phyloP scores from a whole-genome alignment of 192 early-diverging fungal species.

The Coemansia sp. region DNA sequence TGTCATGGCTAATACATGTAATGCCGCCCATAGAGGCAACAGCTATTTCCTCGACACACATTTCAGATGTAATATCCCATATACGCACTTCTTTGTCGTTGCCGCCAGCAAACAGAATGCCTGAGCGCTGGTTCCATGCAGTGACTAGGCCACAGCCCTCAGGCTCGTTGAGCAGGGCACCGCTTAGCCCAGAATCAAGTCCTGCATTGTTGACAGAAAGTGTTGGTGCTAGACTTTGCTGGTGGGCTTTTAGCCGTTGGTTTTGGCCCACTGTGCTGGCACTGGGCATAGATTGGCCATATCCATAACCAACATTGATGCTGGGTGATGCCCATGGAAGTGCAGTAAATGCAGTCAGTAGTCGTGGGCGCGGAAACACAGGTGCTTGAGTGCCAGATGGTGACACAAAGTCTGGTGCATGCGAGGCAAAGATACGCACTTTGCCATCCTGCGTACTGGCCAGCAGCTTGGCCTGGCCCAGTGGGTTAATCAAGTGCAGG shows the following conservation, averaged over 20 bases:
- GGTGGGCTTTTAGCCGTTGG: neutral
- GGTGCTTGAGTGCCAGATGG: slow-evolving; percentile 10
- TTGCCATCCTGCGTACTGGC: slow-evolving; percentile 49
- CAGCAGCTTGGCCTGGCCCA: slow-evolving; percentile 79
- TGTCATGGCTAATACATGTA: slow-evolving; percentile 44
- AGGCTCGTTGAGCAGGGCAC: neutral
- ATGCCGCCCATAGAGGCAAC: slow-evolving; percentile 42
- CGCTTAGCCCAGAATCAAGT: neutral
- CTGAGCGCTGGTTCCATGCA: slow-evolving; percentile 52
- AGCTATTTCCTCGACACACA: slow-evolving; percentile 49
- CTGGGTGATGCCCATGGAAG: slow-evolving; percentile 32
- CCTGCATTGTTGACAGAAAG: neutral
- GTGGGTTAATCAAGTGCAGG: slow-evolving; percentile 88
- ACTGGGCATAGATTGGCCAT: neutral
- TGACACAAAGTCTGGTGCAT: slow-evolving; percentile 40
- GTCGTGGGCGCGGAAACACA: slow-evolving; percentile 33
- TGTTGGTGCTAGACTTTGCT: neutral
- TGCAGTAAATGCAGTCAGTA: slow-evolving; percentile 43
- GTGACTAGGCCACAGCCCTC: slow-evolving; percentile 31
- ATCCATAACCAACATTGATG: no score
- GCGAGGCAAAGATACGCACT: slow-evolving; percentile 50
- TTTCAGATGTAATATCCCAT: slow-evolving; percentile 48
- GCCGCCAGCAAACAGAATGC: slow-evolving; percentile 43
- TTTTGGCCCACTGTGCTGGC: neutral
- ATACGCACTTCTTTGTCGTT: slow-evolving; percentile 44